These are phyloP conservation scores for Sporormia fimetaria DNA, from an alignment of 495 filamentous ascomycete species.

Conservation along the genomic window DNA sequence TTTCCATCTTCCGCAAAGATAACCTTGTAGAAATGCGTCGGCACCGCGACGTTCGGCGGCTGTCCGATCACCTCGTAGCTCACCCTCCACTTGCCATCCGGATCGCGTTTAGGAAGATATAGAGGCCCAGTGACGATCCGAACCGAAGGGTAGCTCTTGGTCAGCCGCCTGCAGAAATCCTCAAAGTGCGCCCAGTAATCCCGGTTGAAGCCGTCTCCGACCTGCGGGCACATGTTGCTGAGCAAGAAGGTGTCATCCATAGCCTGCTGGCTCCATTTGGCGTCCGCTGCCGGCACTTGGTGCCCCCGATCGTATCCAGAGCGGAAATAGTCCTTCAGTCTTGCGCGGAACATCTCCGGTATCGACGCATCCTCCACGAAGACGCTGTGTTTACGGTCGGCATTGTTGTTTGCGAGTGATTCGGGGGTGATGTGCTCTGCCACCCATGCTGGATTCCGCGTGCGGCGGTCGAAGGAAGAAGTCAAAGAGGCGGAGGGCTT, in stretches of 20 bases:
- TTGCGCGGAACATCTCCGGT: slow-evolving; percentile 77
- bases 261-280: slow-evolving; percentile 85
- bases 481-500: slow-evolving; percentile 60
- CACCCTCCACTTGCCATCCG: slow-evolving; percentile 88
- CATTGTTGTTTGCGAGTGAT: slow-evolving; percentile 61
- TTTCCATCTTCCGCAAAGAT: slow-evolving; percentile 84
- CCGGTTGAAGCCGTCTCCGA: slow-evolving; percentile 93
- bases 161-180: slow-evolving; percentile 82
- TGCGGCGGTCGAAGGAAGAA: slow-evolving; percentile 82
- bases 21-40: slow-evolving; percentile 98
- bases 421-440: slow-evolving; percentile 93
- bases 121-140: slow-evolving; percentile 87
- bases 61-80: slow-evolving; percentile 93
- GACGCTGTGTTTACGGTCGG: slow-evolving; percentile 68
- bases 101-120: slow-evolving; percentile 72
- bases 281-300: slow-evolving; percentile 90
- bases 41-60: slow-evolving; percentile 89
- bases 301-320: slow-evolving; percentile 67
- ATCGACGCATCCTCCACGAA: slow-evolving; percentile 75
- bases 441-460: slow-evolving; percentile 89
- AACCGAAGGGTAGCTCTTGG: slow-evolving; percentile 70
- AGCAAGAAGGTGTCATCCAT: slow-evolving; percentile 91
- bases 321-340: slow-evolving; percentile 83
- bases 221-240: slow-evolving; percentile 95
- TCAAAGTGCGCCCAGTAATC: slow-evolving; percentile 99